These are phyloP conservation scores for Gentiana straminea DNA, from an alignment of 257 asterid species.

Conservation along the genomic window DNA sequence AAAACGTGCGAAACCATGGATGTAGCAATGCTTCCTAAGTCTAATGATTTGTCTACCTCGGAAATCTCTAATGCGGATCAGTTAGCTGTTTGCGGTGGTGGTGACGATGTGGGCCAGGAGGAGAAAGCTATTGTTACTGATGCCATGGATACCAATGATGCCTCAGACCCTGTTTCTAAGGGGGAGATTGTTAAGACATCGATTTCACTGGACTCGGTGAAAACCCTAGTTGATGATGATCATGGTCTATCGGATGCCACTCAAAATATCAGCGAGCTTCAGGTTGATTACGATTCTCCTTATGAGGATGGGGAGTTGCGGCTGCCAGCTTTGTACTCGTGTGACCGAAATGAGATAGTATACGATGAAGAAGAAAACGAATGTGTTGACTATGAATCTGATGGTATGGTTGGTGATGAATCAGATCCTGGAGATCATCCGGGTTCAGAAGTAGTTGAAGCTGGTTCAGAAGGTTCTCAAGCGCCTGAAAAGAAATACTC, in stretches of 20 bases:
- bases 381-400: slow-evolving; percentile 72
- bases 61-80: slow-evolving; percentile 20
- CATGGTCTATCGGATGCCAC: slow-evolving; percentile 18
- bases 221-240: slow-evolving; percentile 16
- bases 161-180: slow-evolving; percentile 13
- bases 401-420: slow-evolving; percentile 53
- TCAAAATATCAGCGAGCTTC: slow-evolving; percentile 20
- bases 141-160: slow-evolving; percentile 11
- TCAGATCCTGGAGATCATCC: slow-evolving; percentile 45
- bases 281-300: slow-evolving; percentile 73
- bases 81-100: neutral
- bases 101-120: neutral
- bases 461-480: slow-evolving; percentile 47
- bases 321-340: slow-evolving; percentile 34
- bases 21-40: slow-evolving; percentile 16
- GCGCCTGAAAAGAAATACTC: slow-evolving; percentile 24
- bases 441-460: slow-evolving; percentile 6
- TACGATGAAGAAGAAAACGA: slow-evolving; percentile 35
- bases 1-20: slow-evolving; percentile 11
- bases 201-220: slow-evolving; percentile 25
- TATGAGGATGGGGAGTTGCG: slow-evolving; percentile 88
- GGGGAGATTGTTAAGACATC: slow-evolving; percentile 11
- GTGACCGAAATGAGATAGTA: slow-evolving; percentile 18
- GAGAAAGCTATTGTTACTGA: neutral
- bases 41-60: slow-evolving; percentile 22